These are phyloP conservation scores for Sphagnum fallax DNA, from an alignment of 228 moss, liverwort and hornwort species.

Conservation along the genomic window DNA sequence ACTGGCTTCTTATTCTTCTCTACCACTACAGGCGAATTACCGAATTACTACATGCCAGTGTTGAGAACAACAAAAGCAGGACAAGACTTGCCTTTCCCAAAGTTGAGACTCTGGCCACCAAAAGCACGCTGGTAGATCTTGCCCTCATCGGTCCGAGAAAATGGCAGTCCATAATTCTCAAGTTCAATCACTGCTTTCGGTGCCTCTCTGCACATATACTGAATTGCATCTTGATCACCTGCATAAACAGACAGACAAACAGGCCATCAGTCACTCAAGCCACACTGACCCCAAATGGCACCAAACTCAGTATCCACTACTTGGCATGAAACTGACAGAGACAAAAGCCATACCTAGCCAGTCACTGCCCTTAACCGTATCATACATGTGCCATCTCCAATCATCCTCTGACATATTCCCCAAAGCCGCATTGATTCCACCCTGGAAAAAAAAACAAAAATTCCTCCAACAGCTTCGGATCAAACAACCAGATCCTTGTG, in stretches of 20 bases:
- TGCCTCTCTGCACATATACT: slow-evolving; percentile 97
- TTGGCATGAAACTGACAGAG: not conserved
- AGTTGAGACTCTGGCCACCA: slow-evolving; percentile 95
- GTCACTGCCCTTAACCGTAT: slow-evolving; percentile 98
- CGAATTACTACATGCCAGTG: not conserved
- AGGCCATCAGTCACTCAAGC: no score
- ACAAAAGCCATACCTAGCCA: slow-evolving; percentile 62
- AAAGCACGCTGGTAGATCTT: slow-evolving; percentile 96
- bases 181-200: slow-evolving; percentile 89
- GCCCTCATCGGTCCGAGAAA: slow-evolving; percentile 89
- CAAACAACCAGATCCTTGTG: not conserved
- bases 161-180: slow-evolving; percentile 92
- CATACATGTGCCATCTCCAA: slow-evolving; percentile 99
- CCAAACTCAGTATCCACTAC: no score
- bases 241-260: not conserved
- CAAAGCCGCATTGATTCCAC: slow-evolving; percentile 95
- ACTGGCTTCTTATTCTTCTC: no score
- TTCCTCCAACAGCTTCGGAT: not conserved
- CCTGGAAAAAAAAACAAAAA: slow-evolving; percentile 21
- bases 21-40: no score
- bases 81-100: slow-evolving; percentile 63
- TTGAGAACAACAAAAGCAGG: not conserved
- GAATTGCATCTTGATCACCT: slow-evolving; percentile 99
- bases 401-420: slow-evolving; percentile 98
- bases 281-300: no score